Conservation (phyloP, 192 early-diverging fungal genomes). For the Umbelopsis sp. region DNA sequence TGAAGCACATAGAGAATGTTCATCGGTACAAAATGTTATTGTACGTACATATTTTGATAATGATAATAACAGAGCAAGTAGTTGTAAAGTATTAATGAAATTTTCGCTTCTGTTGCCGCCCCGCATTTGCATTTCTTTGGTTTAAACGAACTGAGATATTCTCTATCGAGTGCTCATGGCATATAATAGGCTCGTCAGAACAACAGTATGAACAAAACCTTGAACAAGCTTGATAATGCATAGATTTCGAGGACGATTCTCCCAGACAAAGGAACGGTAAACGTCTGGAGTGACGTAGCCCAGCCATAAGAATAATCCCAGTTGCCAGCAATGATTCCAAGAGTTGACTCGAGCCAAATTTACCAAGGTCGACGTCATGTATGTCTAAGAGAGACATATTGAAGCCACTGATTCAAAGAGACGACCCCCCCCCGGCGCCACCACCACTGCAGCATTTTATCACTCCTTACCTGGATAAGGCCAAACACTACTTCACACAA, state of each 20-base stretch:
- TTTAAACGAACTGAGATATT: not conserved
- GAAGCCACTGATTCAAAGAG: too few relatives aligned
- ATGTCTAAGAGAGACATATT: not conserved
- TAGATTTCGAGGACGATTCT: not conserved
- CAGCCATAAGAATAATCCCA: constrained; percentile 3
- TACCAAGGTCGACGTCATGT: constrained; percentile 3
- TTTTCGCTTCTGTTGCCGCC: too few relatives aligned
- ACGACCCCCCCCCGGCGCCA: too few relatives aligned
- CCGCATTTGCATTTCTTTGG: too few relatives aligned
- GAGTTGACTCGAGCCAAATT: constrained; percentile 17
- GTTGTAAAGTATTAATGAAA: too few relatives aligned
- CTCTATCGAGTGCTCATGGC: not conserved
- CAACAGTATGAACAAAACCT: constrained; percentile 7
- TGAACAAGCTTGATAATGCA: constrained; percentile 4
- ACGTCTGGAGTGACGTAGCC: not conserved
- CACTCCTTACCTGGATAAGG: constrained; percentile 4
- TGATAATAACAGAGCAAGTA: too few relatives aligned
- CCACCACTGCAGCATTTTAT: too few relatives aligned
- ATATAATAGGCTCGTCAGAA: not conserved
- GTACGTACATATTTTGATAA: too few relatives aligned
- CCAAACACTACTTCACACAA: not conserved
- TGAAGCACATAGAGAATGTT: too few relatives aligned
- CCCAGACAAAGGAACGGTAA: constrained; percentile 10
- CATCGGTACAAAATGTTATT: too few relatives aligned
- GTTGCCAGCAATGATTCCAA: constrained; percentile 14